A percentile compares a stretch with the other conserved stretches of the same genome.
Conservation (phyloP, 106 monocot genomes). For the Dendrobium catenatum region DNA sequence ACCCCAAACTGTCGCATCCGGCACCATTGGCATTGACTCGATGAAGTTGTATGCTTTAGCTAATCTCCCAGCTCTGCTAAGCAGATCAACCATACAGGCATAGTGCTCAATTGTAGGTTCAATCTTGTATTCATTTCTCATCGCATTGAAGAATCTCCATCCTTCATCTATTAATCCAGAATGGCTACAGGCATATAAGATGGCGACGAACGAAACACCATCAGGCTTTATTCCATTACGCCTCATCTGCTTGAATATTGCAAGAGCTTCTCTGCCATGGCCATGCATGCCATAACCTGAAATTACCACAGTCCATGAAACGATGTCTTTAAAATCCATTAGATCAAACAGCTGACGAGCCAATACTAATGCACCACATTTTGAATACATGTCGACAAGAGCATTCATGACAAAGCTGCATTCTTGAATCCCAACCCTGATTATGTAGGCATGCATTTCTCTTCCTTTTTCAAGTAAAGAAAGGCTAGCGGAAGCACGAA, state of each 20-base stretch:
- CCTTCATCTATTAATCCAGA: constrained; percentile 57
- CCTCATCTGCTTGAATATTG: constrained; percentile 49
- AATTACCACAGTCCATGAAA: constrained; percentile 64
- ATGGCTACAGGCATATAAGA: constrained; percentile 60
- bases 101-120: constrained; percentile 67
- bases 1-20: constrained; percentile 54
- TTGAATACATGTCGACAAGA: constrained; percentile 63
- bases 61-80: constrained; percentile 54
- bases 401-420: constrained; percentile 40
- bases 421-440: constrained; percentile 23
- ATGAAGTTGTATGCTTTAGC: constrained; percentile 59
- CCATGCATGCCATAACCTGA: constrained; percentile 69
- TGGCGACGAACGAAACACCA: constrained; percentile 41
- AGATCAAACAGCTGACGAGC: constrained; percentile 36
- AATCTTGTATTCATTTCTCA: constrained; percentile 58
- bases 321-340: constrained; percentile 27
- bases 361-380: constrained; percentile 43
- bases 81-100: constrained; percentile 70
- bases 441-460: constrained; percentile 53
- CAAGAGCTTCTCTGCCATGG: constrained; percentile 39
- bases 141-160: constrained; percentile 57
- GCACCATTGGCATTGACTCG: constrained; percentile 59
- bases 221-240: constrained; percentile 38
- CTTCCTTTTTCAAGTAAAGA: constrained; percentile 63
- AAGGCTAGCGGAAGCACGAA: constrained; percentile 56